Evolutionary conservation across 495 filamentous ascomycete genomes (phyloP).

Genomic region (Hypoxylon subgilvum): DNA sequence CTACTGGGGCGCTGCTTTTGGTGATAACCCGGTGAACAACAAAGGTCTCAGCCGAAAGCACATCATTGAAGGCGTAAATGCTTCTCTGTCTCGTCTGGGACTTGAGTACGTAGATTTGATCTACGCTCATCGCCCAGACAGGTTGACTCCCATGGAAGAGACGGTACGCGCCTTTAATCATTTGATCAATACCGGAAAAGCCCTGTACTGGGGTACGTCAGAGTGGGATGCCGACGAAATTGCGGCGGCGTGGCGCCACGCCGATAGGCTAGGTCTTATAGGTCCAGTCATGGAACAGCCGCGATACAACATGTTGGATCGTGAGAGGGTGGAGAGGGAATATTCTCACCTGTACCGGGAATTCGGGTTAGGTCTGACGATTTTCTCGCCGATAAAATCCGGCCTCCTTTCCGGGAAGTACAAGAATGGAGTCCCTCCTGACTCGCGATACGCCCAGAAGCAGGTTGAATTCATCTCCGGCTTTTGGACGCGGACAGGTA

Average conservation of each 20-base stretch:
- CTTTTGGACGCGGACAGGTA: constrained; percentile 52
- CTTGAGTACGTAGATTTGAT: constrained; percentile 81
- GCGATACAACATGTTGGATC: constrained; percentile 77
- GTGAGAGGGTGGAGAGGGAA: constrained; percentile 78
- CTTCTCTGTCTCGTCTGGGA: constrained; percentile 70
- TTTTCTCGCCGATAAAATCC: constrained; percentile 72
- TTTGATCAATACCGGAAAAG: constrained; percentile 75
- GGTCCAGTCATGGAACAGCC: constrained; percentile 86
- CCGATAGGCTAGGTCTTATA: constrained; percentile 76
- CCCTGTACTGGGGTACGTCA: constrained; percentile 90
- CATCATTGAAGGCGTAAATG: constrained; percentile 69
- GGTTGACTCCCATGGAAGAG: constrained; percentile 85
- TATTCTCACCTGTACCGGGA: constrained; percentile 70
- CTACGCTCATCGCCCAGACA: constrained; percentile 84
- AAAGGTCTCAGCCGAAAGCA: constrained; percentile 83
- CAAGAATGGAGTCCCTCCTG: constrained; percentile 67
- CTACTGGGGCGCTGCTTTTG: constrained; percentile 69
- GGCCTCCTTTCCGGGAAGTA: constrained; percentile 86
- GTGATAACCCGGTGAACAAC: constrained; percentile 72
- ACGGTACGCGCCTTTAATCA: constrained; percentile 85
- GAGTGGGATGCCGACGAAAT: constrained; percentile 88
- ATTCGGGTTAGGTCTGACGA: constrained; percentile 72
- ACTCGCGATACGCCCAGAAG: constrained; percentile 58
- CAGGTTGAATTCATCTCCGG: constrained; percentile 55
- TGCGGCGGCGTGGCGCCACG: constrained; percentile 73